Conservation (phyloP, 192 early-diverging fungal species). For the Gigaspora rosea region DNA sequence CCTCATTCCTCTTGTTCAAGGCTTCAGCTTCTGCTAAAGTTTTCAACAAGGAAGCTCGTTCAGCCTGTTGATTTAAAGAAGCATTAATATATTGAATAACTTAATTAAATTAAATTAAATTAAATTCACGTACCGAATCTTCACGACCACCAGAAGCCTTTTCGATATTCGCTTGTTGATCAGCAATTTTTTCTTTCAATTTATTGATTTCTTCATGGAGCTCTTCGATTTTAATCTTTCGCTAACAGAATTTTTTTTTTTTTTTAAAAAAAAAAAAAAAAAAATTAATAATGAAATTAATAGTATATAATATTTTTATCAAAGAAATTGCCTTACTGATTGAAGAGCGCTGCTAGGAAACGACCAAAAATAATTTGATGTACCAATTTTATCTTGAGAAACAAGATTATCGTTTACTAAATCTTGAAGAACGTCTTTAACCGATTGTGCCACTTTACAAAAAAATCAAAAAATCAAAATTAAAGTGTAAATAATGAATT, state of each 20-base stretch:
- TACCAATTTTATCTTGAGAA: slow-evolving; percentile 81
- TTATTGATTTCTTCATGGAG: slow-evolving; percentile 53
- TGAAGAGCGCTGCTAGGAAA: slow-evolving; percentile 72
- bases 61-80: slow-evolving; percentile 45
- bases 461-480: not conserved
- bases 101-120: too few species aligned
- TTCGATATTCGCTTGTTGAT: slow-evolving; percentile 50
- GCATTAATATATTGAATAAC: too few species aligned
- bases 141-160: slow-evolving; percentile 62
- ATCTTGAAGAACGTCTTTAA: slow-evolving; percentile 82
- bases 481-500: not conserved
- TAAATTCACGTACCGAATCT: slow-evolving; percentile 51
- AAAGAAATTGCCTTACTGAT: slow-evolving; percentile 41
- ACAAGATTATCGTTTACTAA: slow-evolving; percentile 84
- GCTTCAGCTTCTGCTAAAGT: slow-evolving; percentile 57
- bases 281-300: not conserved
- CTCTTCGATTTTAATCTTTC: slow-evolving; percentile 52
- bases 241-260: slow-evolving; percentile 34
- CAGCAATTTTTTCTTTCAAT: slow-evolving; percentile 45
- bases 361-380: slow-evolving; percentile 92
- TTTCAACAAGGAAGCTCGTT: slow-evolving; percentile 53
- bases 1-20: slow-evolving; percentile 41
- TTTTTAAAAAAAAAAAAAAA: not conserved
- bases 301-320: not conserved
- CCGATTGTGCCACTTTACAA: slow-evolving; percentile 63